Conservation (phyloP, 1,284 basidiomycete genomes). For the Coniophora puteana region DNA sequence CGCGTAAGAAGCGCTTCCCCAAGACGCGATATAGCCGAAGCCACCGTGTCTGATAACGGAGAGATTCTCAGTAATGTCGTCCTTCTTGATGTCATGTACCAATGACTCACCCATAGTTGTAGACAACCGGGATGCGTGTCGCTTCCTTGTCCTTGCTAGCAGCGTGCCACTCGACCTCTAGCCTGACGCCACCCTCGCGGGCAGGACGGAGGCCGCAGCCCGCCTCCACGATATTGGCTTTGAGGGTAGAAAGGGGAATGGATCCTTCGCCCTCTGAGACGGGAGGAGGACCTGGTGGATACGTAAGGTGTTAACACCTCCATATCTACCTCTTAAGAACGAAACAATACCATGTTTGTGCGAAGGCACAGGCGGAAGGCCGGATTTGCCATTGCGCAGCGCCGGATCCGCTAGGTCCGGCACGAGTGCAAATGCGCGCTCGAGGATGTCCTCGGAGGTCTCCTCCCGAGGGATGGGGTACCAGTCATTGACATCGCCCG, state of each 20-base stretch:
- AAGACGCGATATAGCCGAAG: constrained; percentile 69
- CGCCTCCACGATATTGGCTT: constrained; percentile 66
- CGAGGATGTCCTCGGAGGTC: constrained; percentile 58
- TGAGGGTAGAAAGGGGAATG: too few species aligned
- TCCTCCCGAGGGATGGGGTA: constrained; percentile 60
- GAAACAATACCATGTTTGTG: too few species aligned
- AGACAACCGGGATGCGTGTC: constrained; percentile 35
- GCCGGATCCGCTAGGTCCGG: constrained; percentile 69
- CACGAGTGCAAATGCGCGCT: constrained; percentile 50
- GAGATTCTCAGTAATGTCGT: too few species aligned
- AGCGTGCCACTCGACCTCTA: constrained; percentile 55
- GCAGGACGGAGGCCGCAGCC: constrained; percentile 74
- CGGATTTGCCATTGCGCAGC: too few species aligned
- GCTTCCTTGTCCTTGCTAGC: too few species aligned
- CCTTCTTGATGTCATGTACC: too few species aligned
- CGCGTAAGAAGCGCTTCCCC: constrained; percentile 63
- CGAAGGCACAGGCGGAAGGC: too few species aligned
- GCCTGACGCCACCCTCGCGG: constrained; percentile 62
- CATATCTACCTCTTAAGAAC: too few species aligned
- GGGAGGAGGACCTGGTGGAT: too few species aligned
- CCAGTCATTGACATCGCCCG: constrained; percentile 62
- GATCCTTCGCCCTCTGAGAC: too few species aligned
- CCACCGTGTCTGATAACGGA: constrained; percentile 53
- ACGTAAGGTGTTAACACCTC: too few species aligned
- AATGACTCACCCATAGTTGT: constrained; percentile 70